These are phyloP conservation scores for Dentipellis sp. DNA, from an alignment of 768 basidiomycete genomes.

Conservation along the genomic window DNA sequence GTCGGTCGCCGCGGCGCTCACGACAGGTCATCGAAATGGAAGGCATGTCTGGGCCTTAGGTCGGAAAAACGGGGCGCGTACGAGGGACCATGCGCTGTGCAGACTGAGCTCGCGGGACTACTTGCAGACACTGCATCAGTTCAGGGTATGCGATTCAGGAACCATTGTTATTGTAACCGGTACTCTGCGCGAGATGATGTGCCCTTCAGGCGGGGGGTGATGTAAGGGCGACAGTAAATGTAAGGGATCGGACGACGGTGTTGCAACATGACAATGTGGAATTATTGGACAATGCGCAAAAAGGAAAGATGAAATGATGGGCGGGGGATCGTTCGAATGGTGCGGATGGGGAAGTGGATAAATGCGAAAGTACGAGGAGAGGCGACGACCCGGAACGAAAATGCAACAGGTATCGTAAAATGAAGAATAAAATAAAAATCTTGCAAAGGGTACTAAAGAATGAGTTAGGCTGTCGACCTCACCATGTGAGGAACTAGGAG, in stretches of 20 bases:
- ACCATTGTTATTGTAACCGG: conserved; percentile 15
- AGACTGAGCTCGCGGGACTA: no score
- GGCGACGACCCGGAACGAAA: conserved; percentile 26
- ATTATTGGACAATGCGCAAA: conserved; percentile 14
- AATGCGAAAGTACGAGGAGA: conserved; percentile 16
- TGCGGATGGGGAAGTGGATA: conserved; percentile 8
- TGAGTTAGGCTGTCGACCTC: conserved; percentile 46
- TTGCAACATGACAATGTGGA: conserved; percentile 13
- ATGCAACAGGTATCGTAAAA: conserved; percentile 53
- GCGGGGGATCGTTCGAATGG: conserved; percentile 15
- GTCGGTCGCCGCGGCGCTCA: no score
- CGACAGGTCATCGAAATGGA: no score
- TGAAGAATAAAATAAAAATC: conserved; percentile 81
- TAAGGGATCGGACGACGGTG: conserved; percentile 6
- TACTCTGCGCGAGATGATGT: conserved; percentile 14
- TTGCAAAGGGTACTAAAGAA: conserved; percentile 37
- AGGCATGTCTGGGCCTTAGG: no score
- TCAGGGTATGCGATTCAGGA: conserved; percentile 9
- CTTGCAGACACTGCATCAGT: no score
- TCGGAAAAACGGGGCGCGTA: no score
- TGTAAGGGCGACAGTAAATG: conserved; percentile 11
- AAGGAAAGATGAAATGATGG: conserved; percentile 11
- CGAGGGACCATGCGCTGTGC: no score
- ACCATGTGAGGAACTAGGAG: conserved; percentile 39
- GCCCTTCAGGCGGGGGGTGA: conserved; percentile 12